These are phyloP conservation scores for Candida railenensis DNA, from an alignment of 805 yeast species.

Conservation along the genomic window DNA sequence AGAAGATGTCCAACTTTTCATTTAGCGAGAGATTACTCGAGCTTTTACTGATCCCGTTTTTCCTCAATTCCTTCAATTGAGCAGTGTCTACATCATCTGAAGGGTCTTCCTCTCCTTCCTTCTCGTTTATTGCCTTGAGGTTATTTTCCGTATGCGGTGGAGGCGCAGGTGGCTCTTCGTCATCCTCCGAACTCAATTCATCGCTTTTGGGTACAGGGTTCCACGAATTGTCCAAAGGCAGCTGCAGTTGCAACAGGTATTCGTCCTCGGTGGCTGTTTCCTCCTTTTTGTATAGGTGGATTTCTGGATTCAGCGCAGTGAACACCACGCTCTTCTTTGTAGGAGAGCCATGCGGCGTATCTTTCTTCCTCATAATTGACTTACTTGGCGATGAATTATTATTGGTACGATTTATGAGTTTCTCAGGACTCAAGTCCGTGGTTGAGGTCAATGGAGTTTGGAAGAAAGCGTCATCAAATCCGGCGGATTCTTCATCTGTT, in stretches of 20 bases:
- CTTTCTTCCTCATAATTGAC: constrained; percentile 34
- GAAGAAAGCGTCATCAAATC: constrained; percentile 23
- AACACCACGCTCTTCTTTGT: constrained; percentile 43
- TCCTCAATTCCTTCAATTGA: constrained; percentile 16
- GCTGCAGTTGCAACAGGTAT: constrained; percentile 1
- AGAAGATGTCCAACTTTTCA: constrained; percentile 45
- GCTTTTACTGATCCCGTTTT: constrained; percentile 15
- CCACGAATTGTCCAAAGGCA: constrained; percentile 1
- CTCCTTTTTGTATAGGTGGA: constrained; percentile 25
- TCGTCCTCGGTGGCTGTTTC: constrained; percentile 6
- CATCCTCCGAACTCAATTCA: constrained; percentile 4
- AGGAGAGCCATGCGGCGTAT: constrained; percentile 18
- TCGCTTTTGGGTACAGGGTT: constrained; percentile 4
- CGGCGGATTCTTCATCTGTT: neutral
- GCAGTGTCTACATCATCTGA: constrained; percentile 14
- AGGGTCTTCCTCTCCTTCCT: constrained; percentile 5
- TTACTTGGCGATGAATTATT: constrained; percentile 31
- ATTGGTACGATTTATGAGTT: neutral
- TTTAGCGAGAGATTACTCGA: constrained; percentile 36
- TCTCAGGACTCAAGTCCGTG: constrained; percentile 11
- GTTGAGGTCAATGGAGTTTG: constrained; percentile 23
- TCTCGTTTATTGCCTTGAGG: constrained; percentile 7
- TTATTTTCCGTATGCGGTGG: constrained; percentile 22
- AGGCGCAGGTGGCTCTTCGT: constrained; percentile 27
- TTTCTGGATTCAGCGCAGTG: constrained; percentile 25